Base-by-base conservation (phyloP, 495 filamentous ascomycete species). In the Penicillium maclennaniae region DNA sequence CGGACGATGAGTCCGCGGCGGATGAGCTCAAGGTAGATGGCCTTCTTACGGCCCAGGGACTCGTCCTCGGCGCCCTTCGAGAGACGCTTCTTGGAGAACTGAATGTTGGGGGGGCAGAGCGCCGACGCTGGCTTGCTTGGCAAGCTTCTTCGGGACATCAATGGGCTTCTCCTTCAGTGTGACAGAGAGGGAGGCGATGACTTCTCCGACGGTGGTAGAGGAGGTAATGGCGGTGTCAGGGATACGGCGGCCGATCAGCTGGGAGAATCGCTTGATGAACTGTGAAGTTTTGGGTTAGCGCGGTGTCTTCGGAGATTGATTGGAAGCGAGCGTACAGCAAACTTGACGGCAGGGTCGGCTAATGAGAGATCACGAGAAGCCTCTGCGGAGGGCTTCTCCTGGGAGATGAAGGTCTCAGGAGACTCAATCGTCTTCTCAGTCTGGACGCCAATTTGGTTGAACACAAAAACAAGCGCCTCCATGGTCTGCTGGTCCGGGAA, bases 21-120 rank as follows among this genome's bases (percentile, higher is more conserved):
- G 61, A 79, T 70, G 39, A 95, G 77, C 71, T 87, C 87, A 63
- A 81, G 64, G 62, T 88, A 81, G 62, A 95, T 91, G 26, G 91
- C 60, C 81, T 95, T 93, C 84, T 85, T 89, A 58, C 92, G 80
- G 6, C 92, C 92, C 21, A 92, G 59, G 55, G 80, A 79, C 65
- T 80, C 84, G 68, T 95, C 89, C 67, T 82, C 82, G 69, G 91
- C 80, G 44, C 82, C 79, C 20, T 78, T 79, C 19, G 81, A 87
- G 45, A 86, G 71, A 56, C 85, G 82, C 51, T 75, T 75, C 4
- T 64, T 56, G 47, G 74, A 77, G 9, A 95, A 69, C 56, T 76
- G 79, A 39, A 97, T 85, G 64, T 96, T 96, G 44, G 84, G 75
- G 75, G 28, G 91, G 67, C 3, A 73, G 61, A 15, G 61, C 46